Evolutionary conservation across 2,329 filamentous ascomycete species (phyloP), one percentile per base, ranked within the genome.

Genomic region (Acrocalymma vagum): DNA sequence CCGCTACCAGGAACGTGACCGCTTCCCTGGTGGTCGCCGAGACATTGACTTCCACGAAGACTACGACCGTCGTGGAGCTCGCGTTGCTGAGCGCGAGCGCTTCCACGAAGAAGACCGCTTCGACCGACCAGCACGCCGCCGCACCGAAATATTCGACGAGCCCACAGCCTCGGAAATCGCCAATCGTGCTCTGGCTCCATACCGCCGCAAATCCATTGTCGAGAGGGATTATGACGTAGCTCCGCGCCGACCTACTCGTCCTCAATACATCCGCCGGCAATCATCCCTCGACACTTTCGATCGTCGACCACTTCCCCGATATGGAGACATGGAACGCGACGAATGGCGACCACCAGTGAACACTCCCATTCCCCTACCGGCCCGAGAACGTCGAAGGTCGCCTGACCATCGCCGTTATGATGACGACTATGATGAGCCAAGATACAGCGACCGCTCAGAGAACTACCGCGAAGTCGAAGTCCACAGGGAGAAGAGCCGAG

Each of bases 251-350:
- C 73, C 75, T 29, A 78, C 79, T 22, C 80, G 87, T 29, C 91
- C 90, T 2, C 77, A 78, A 20, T 78, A 92, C 50, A 63, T 94
- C 34, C 83, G 92, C 42, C 83, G 92, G 28, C 91, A 95, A 67
- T 95, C 90, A 10, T 95, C 90, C 36, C 78, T 96, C 25, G 92
- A 96, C 67, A 95, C 88, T 0, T 96, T 90, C 63, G 92, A 96
- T 70, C 85, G 91, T 32, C 84, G 84, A 18, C 86, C 88, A 1
- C 57, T 78, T 38, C 76, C 78, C 21, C 77, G 80, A 29, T 78
- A 79, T 46, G 77, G 76, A 38, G 78, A 86, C 24, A 70, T 78
- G 14, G 81, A 84, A 35, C 72, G 78, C 22, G 57, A 65, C 29
- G 83, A 87, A 47, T 84, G 85, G 54, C 77, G 79, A n/a, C 77